Base-by-base conservation (phyloP, 2,329 filamentous ascomycete genomes). In the Thermoascus crustaceus region DNA sequence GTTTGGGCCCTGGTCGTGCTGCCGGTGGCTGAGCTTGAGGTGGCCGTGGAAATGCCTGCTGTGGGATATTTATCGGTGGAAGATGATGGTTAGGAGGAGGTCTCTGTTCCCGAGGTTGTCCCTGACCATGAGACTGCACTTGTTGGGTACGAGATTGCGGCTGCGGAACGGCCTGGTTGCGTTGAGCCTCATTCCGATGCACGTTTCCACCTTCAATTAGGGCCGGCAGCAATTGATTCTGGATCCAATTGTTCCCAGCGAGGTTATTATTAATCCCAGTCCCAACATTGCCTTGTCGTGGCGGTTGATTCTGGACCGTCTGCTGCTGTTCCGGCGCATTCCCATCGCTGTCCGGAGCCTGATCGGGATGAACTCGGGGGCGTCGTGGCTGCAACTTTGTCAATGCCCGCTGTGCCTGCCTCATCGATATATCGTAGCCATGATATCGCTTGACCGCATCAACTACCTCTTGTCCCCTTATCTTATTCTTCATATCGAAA, bases 391-490 rank as follows among this genome's bases (percentile, higher is more conserved):
- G 57, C 17, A 63, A 25, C 34, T 52, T 54, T 11, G 50, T 58
- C 19, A 63, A 52, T 19, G 58, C 59, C 20, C 57, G 52, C 38
- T 63, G 59, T 13, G 60, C 58, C 40, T 63, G 60, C 43, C 56
- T 49, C 46, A 55, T 58, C 2, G 57, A 58, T 21, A 63, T 61
- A 29, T 61, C 57, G 42, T 60, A 61, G 33, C 58, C 59, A 43
- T 63, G 58, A 42, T 61, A 62, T 14, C 58, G 54, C 44, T 61
- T 63, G 9, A 63, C 57, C 0, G 59, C 59, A 30, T 61, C 58
- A 23, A 62, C 59, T 24, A 61, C 57, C 26, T 63, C 55, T 41
- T 61, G 56, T 4, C 52, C 54, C 22, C 52, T 54, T 32, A 62
- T 56, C 32, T 50, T 57, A 38, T 42, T 52, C 27, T 52, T 55